Evolutionary conservation across 1,284 basidiomycete genomes (phyloP), one percentile per base, ranked within the genome.

Genomic region (Microbotryomycetes sp.): DNA sequence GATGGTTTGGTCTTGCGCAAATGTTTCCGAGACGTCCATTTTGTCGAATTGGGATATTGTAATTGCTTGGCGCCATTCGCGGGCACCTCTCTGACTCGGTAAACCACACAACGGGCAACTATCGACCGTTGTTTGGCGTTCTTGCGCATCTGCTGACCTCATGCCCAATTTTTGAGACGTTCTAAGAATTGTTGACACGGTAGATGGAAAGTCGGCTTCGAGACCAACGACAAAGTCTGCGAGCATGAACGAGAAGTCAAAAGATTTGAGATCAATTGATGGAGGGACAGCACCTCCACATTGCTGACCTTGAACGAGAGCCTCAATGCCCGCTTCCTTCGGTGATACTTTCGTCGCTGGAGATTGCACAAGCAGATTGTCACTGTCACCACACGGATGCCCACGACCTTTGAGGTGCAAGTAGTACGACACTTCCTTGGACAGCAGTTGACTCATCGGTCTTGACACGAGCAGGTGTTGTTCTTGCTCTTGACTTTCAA

Each of bases 131-230:
- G n/a, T 50, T 50, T 53, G 26, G 4, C 7, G 19, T 15, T 9
- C 22, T 6, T 26, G 47, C 7, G 58, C 50, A 30, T 65, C 52
- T 2, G 60, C 52, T 19, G 56, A 47, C 6, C 63, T 54, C 46
- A 67, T 31, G 3, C 67, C 67, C 9, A 70, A 51, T 54, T 70
- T 70, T 45, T 68, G 65, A 1, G 67, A 63, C 1, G 69, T 70
- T 15, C 65, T 59, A 9, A 64, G 45, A 45, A 70, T 62, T 56
- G 67, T 70, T 28, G 63, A 65, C 6, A 65, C 65, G 7, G 69
- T 70, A 4, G 57, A 64, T 2, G 69, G 67, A 53, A 70, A 70
- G 9, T 59, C 49, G 26, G 49, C 53, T 19, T 70, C 62, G 46
- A 70, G 59, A 3, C 56, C 50, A 16, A 50, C 19, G 23, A 70